Conservation (phyloP, 768 basidiomycete genomes). For the Leccinum barrowsii region DNA sequence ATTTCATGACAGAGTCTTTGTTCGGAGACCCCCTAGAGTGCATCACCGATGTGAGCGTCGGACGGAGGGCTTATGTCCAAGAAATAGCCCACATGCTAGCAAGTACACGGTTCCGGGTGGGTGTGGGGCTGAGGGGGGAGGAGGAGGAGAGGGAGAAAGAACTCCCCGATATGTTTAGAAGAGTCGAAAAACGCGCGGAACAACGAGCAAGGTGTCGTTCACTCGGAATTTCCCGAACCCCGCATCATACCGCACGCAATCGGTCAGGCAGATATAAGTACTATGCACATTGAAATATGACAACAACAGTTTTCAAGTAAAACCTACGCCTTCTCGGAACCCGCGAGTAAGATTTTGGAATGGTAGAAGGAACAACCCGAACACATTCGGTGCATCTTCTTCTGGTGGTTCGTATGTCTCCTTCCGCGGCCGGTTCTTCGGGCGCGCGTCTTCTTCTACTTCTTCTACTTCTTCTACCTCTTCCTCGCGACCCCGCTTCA, state of each 20-base stretch:
- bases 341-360: conserved; percentile 64
- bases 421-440: conserved; percentile 50
- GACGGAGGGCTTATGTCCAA: neutral
- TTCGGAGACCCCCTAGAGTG: conserved; percentile 27
- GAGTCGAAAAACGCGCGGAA: conserved; percentile 18
- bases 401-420: conserved; percentile 43
- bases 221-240: conserved; percentile 30
- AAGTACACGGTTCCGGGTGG: neutral
- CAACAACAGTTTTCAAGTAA: conserved; percentile 18
- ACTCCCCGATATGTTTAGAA: neutral
- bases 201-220: conserved; percentile 3
- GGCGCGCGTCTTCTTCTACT: conserved; percentile 39
- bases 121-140: neutral
- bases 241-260: conserved; percentile 18
- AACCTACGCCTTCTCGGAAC: conserved; percentile 56
- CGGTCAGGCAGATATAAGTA: conserved; percentile 8
- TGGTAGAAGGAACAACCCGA: conserved; percentile 62
- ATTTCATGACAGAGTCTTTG: conserved; percentile 18
- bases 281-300: neutral
- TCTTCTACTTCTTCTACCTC: conserved; percentile 33
- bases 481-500: conserved; percentile 51
- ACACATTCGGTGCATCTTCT: conserved; percentile 42
- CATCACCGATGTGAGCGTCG: conserved; percentile 20
- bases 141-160: neutral
- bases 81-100: conserved; percentile 20